phyloP scores from a whole-genome alignment of 2,329 filamentous ascomycete species.

The Scopulariopsis brevicaulis region DNA sequence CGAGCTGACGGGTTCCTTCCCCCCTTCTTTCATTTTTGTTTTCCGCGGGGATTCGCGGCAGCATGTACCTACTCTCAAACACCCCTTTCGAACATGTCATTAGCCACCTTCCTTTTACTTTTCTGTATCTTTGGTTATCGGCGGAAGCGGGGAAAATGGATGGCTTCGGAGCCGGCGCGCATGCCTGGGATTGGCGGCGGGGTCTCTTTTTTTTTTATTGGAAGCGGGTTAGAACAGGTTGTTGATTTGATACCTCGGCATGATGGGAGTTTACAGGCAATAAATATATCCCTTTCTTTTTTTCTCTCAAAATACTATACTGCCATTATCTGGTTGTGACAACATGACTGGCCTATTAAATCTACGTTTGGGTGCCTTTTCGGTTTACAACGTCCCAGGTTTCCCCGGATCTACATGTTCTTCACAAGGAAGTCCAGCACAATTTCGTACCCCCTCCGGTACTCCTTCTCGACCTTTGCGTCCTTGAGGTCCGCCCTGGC shows the following conservation, averaged over 20 bases:
- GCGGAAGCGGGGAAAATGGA: background rate
- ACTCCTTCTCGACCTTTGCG: slow-evolving; percentile 47
- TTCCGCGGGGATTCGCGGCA: background rate
- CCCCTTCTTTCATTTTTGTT: background rate
- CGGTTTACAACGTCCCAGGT: too few species aligned
- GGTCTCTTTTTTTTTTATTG: background rate
- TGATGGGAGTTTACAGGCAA: background rate
- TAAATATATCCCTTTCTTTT: background rate
- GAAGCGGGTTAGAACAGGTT: background rate
- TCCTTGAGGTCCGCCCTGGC: slow-evolving; percentile 49
- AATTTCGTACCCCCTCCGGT: slow-evolving; percentile 48
- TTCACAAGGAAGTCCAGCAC: slow-evolving; percentile 46
- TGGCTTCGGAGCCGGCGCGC: background rate
- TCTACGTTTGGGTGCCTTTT: too few species aligned
- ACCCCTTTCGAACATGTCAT: too few species aligned
- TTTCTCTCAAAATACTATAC: background rate
- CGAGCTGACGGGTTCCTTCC: background rate
- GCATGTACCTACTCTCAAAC: too few species aligned
- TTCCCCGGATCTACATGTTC: slow-evolving; percentile 6
- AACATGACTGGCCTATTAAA: too few species aligned
- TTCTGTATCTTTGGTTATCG: too few species aligned
- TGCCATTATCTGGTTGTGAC: too few species aligned
- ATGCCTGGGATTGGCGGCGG: background rate
- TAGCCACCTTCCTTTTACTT: too few species aligned
- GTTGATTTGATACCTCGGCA: background rate